phyloP scores from a whole-genome alignment of 305 asterid genomes.

The Fraxinus albicans region DNA sequence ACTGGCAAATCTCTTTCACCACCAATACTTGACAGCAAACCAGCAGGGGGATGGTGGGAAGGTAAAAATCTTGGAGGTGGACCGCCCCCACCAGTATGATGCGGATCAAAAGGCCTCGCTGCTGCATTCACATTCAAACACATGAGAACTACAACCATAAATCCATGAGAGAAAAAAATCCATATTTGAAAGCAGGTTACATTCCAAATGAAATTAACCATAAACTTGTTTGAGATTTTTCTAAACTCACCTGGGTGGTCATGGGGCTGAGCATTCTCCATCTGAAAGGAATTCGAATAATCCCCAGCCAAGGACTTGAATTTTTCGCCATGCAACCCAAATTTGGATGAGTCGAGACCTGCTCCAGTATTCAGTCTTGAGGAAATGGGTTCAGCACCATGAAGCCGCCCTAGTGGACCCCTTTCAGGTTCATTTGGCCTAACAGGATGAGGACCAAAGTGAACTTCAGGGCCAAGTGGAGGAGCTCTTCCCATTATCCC shows the following conservation, averaged over 20 bases:
- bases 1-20: constrained; percentile 28
- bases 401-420: constrained; percentile 38
- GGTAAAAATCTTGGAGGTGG: constrained; percentile 53
- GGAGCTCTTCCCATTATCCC: constrained; percentile 55
- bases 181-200: constrained; percentile 3
- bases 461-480: constrained; percentile 48
- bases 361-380: constrained; percentile 41
- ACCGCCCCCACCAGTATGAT: constrained; percentile 43
- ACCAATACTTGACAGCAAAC: constrained; percentile 15
- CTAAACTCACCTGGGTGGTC: constrained; percentile 55
- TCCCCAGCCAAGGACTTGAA: constrained; percentile 43
- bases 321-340: constrained; percentile 55
- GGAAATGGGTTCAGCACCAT: constrained; percentile 37
- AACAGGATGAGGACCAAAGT: constrained; percentile 38
- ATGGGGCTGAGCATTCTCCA: constrained; percentile 39
- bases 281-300: constrained; percentile 40
- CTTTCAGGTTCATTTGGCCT: constrained; percentile 49
- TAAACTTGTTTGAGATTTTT: neutral
- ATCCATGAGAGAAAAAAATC: neutral
- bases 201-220: neutral
- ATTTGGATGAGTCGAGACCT: constrained; percentile 40
- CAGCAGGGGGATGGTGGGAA: constrained; percentile 47
- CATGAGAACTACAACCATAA: neutral
- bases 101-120: constrained; percentile 43
- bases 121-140: constrained; percentile 36